Evolutionary conservation across 805 yeast genomes (phyloP), one percentile per base, ranked within the genome.

Genomic region (Suhomyces xylopsoci): DNA sequence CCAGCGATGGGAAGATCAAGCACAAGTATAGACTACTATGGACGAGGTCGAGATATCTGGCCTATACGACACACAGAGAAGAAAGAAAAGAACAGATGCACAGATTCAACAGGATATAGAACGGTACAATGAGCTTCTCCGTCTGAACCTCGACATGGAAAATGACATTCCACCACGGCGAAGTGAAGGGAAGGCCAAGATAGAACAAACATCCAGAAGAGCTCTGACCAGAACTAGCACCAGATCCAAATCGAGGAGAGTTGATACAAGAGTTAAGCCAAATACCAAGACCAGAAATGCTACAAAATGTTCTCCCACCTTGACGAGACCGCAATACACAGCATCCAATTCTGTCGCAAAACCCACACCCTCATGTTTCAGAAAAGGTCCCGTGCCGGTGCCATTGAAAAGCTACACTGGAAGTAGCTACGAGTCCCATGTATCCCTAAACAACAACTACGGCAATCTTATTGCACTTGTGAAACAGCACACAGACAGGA

Each of bases 121-220:
- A 10, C 48, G 58, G 32, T 67, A 63, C 56, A 47, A 58, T 5
- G 61, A 59, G 45, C 49, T 66, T 25, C 30, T 62, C 12, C 24
- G 41, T 12, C 50, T 58, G 24, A 55, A 61, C 20, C 43, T 48
- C 4, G 59, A 60, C 20, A 50, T 65, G 41, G 69, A 62, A 42
- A 45, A 50, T 17, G 70, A 66, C 50, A 67, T 67, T 25, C 71
- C 71, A 2, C 71, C 71, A 2, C 52, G 57, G 44, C 50, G 62
- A 49, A 38, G 53, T 1, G 43, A 38, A 20, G 17, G 20, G 32
- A 36, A 26, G 38, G 2, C n/a, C 28, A 26, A 15, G 26, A 34
- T n/a, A 3, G 46, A 17, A 9, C 24, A 12, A 17, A 38, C 22
- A 7, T 15, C 43, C 9, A 40, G 8, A 40, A 40, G 24, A 32